A percentile compares a stretch with the other conserved stretches of the same genome.
These are phyloP conservation scores for Apiosordaria backusii DNA, from an alignment of 495 filamentous ascomycete species.

Conservation along the genomic window DNA sequence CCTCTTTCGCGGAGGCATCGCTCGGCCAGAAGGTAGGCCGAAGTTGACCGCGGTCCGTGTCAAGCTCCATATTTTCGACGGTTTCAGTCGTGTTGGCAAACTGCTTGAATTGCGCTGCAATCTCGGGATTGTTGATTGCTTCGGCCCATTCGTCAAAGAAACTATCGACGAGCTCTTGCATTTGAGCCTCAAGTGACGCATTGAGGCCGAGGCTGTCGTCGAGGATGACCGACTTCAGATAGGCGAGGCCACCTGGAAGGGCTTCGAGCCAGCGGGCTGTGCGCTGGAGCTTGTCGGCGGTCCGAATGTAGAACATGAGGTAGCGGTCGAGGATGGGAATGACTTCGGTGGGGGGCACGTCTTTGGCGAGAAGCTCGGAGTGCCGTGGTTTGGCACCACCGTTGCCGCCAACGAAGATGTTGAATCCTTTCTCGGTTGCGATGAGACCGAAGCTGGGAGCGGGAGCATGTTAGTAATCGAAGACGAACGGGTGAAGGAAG, in stretches of 20 bases:
- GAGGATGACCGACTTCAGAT: conserved; percentile 78
- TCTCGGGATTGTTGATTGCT: conserved; percentile 65
- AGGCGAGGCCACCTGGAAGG: conserved; percentile 81
- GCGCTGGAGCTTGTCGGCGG: conserved; percentile 90
- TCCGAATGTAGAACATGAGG: conserved; percentile 94
- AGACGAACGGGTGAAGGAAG: conserved; percentile 5
- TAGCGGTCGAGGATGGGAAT: conserved; percentile 88
- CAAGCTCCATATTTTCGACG: conserved; percentile 65
- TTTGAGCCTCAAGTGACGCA: conserved; percentile 81
- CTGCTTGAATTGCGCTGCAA: conserved; percentile 72
- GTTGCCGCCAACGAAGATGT: conserved; percentile 91
- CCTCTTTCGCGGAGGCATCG: conserved; percentile 55
- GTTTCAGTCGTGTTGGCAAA: conserved; percentile 82
- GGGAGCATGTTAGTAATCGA: not conserved
- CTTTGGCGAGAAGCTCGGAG: conserved; percentile 83
- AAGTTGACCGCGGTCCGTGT: conserved; percentile 69
- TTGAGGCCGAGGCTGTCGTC: conserved; percentile 88
- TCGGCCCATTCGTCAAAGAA: conserved; percentile 97
- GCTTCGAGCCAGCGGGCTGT: conserved; percentile 91
- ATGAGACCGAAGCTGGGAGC: conserved; percentile 79
- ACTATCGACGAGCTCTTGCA: conserved; percentile 81
- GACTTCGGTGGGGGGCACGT: conserved; percentile 82
- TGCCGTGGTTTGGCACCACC: conserved; percentile 86
- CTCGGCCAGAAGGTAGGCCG: conserved; percentile 84
- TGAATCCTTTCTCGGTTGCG: conserved; percentile 92